Base-by-base conservation (phyloP, 495 filamentous ascomycete genomes). In the Annulohypoxylon moriforme region DNA sequence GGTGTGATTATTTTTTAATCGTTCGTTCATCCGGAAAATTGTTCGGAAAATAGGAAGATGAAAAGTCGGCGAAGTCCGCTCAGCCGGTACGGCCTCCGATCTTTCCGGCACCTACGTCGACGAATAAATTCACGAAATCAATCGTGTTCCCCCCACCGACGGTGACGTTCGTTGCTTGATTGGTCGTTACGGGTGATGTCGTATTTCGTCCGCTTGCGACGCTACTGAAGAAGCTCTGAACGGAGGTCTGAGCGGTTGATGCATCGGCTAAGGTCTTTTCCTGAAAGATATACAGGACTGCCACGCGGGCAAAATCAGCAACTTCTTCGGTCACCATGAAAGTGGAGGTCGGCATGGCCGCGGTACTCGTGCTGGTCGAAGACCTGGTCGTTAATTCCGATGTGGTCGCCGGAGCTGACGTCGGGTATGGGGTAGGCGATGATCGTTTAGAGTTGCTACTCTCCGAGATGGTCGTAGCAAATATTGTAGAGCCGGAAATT, bases 301-400 rank as follows among this genome's bases (percentile, higher is more conserved):
- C 84, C 9, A 90, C 81, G 6, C 91, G 86, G 3, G 90, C 87
- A 79, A 93, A 93, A 75, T 93, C 90, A 1, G 91, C 76, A 2
- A 84, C 81, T 22, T 87, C 82, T 14, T 88, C 77, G 0, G 81
- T 84, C 20, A 82, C 76, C 2, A 52, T 69, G 29, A 86, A 84
- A 11, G 69, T 69, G 16, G 67, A 33, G 0, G 75, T 77, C 18
- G 83, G 67, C 24, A 76, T 64, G 60, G 66, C 20, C 16, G 71
- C 38, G 2, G 71, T 64, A n/a, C 66, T 63, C 1, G 67, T 68
- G 25, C 71, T 63, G 1, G 75, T 80, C 25, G 68, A 71, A 52
- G 78, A 69, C 8, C 68, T 70, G 20, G 58, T 63, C 2, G 74
- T 56, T 47, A 61, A 8, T 42, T 67, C 22, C 11, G 56, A 50